Base-by-base conservation (phyloP, 345 rosid species). In the Sonneratia alba region DNA sequence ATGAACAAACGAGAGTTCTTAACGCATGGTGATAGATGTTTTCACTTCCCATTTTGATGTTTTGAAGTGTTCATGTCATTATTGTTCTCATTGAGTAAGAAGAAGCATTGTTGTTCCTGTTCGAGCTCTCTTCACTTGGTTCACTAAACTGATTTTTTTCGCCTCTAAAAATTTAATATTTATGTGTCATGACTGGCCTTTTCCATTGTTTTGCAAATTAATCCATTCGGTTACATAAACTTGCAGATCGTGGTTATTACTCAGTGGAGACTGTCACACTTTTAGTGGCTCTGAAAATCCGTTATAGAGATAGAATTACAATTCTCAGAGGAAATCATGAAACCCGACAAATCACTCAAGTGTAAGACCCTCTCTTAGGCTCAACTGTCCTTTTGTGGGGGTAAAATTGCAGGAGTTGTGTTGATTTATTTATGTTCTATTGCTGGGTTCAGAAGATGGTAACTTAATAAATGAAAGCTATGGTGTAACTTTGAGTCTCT, bases 281-380 rank as follows among this genome's bases (percentile, higher is more conserved):
- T 72, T 80, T 94, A 85, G 98, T 94, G 79, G 97, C 98, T 7
- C 57, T 94, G 83, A 94, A 94, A 85, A 97, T 94, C 21, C 87
- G 98, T 36, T 91, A 91, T 81, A 88, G 98, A 80, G 98, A 94
- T 81, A 86, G 98, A 82, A 67, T 94, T 72, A 94, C 98, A 18
- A 94, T 94, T 70, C 82, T 94, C 13, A 85, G 98, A 80, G 98
- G 98, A 74, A 94, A 94, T 68, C 98, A 94, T 36, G 98, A 94
- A 86, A 94, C 97, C 83, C 87, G 98, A 73, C 98, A 94, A 82
- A 94, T 94, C 36, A 94, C 98, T 21, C 98, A 94, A 94, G 98
- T 94, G 98, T 94, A 94, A 88, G 96, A 66, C 18, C 51, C 51
- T 70, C 9, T 74, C 51, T 6, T 9, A 51, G 55, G 65, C n/a